These are phyloP conservation scores for Eimeria sp. DNA, from an alignment of 169 alveolate genomes.

Conservation along the genomic window DNA sequence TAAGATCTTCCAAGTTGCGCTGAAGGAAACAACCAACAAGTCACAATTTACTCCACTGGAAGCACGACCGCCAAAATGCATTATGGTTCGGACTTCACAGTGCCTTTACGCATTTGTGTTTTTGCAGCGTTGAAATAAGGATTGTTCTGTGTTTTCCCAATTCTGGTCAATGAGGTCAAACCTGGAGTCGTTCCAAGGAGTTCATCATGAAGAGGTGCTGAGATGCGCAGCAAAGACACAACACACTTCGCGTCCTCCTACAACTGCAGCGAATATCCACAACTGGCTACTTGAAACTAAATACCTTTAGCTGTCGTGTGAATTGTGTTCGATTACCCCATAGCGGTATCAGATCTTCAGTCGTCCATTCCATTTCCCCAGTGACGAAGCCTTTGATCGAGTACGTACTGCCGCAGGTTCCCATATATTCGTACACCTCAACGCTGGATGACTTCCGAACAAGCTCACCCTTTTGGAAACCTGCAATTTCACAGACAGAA, in stretches of 20 bases:
- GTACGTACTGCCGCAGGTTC: conserved; percentile 34
- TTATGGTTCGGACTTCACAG: not conserved
- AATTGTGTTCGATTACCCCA: conserved; percentile 21
- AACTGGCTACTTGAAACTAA: not conserved
- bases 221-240: conserved; percentile 13
- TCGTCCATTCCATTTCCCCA: conserved; percentile 36
- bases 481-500: not conserved
- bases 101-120: not conserved
- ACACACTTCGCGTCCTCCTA: not conserved
- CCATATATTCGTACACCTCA: conserved; percentile 69
- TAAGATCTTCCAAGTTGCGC: conserved; percentile 29
- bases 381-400: conserved; percentile 25
- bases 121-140: not conserved
- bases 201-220: conserved; percentile 43
- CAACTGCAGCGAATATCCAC: not conserved
- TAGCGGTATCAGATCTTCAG: conserved; percentile 55
- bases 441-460: conserved; percentile 46
- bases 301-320: not conserved
- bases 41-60: not conserved
- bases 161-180: not conserved
- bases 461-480: conserved; percentile 55
- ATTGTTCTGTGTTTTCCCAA: not conserved
- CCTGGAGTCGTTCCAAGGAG: conserved; percentile 56
- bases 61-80: not conserved
- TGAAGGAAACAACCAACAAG: conserved; percentile 18